Conservation (phyloP, 768 basidiomycete genomes). For the Scleroderma citrinum region DNA sequence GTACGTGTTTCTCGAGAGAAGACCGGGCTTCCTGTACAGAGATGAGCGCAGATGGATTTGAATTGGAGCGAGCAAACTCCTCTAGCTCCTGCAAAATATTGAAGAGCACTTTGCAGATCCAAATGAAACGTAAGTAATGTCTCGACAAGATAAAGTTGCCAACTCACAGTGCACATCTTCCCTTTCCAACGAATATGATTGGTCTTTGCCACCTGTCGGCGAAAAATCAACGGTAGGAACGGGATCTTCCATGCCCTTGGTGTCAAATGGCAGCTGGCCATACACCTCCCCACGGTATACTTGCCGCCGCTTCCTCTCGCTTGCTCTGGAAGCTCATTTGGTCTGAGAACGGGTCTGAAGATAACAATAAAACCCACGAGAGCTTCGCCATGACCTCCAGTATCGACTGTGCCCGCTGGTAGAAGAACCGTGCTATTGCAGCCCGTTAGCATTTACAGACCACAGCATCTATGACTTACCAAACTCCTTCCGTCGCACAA, state of each 20-base stretch:
- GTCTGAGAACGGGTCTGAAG: background rate
- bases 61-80: conserved; percentile 40
- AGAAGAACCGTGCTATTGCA: conserved; percentile 65
- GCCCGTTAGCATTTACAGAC: background rate
- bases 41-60: conserved; percentile 40
- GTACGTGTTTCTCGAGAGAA: conserved; percentile 62
- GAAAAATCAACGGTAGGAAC: conserved; percentile 79
- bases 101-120: conserved; percentile 45
- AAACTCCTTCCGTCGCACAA: conserved; percentile 88
- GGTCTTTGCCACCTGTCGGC: conserved; percentile 57
- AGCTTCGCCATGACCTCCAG: conserved; percentile 85
- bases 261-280: conserved; percentile 83
- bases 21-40: conserved; percentile 59
- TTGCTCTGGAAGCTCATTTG: conserved; percentile 39
- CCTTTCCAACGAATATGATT: conserved; percentile 60
- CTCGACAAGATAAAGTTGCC: background rate
- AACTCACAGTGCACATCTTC: conserved; percentile 65
- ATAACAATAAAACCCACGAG: conserved; percentile 48
- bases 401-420: conserved; percentile 72
- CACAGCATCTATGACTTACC: conserved; percentile 37
- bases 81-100: conserved; percentile 63
- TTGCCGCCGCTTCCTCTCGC: conserved; percentile 77
- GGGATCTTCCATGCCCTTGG: conserved; percentile 73
- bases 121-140: conserved; percentile 5
- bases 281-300: conserved; percentile 82